These are phyloP conservation scores for Rubroboletus satanas DNA, from an alignment of 768 basidiomycete genomes.

Conservation along the genomic window DNA sequence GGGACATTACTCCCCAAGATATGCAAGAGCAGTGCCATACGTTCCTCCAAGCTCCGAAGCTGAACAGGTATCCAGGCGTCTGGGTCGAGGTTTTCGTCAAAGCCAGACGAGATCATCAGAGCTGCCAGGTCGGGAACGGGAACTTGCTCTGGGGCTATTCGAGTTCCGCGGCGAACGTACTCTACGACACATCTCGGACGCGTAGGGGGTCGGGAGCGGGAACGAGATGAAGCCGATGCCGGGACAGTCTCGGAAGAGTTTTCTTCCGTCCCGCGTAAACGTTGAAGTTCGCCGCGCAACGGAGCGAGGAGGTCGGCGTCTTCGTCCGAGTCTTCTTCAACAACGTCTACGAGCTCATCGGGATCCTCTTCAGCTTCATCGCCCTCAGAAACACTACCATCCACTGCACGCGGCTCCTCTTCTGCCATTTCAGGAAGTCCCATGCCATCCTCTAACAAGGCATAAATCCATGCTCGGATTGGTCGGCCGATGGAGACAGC, in stretches of 20 bases:
- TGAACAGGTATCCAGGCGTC: slow-evolving; percentile 42
- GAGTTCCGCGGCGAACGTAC: slow-evolving; percentile 66
- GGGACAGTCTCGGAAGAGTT: slow-evolving; percentile 20
- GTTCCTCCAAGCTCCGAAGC: slow-evolving; percentile 45
- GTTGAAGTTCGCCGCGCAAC: slow-evolving; percentile 61
- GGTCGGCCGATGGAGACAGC: slow-evolving; percentile 58
- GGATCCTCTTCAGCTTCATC: slow-evolving; percentile 45
- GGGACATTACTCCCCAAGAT: slow-evolving; percentile 52
- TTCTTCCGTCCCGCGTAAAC: slow-evolving; percentile 46
- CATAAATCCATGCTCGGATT: slow-evolving; percentile 62
- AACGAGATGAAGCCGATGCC: slow-evolving; percentile 35
- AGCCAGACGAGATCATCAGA: slow-evolving; percentile 41
- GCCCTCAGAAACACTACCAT: slow-evolving; percentile 21
- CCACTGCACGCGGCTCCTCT: slow-evolving; percentile 5
- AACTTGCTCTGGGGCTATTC: slow-evolving; percentile 59
- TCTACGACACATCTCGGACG: slow-evolving; percentile 40
- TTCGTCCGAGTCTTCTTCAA: slow-evolving; percentile 51
- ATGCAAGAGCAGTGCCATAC: slow-evolving; percentile 53
- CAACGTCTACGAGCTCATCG: slow-evolving; percentile 66
- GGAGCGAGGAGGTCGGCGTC: slow-evolving; percentile 60
- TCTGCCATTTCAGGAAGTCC: slow-evolving; percentile 47
- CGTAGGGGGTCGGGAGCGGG: slow-evolving; percentile 16
- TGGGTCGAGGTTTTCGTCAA: slow-evolving; percentile 16
- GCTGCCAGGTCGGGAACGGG: slow-evolving; percentile 45
- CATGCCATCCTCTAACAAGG: slow-evolving; percentile 63